A percentile compares a stretch with the other conserved stretches of the same genome.
phyloP scores from a whole-genome alignment of 352 stramenopile species.

The Phytopythium helicoides region DNA sequence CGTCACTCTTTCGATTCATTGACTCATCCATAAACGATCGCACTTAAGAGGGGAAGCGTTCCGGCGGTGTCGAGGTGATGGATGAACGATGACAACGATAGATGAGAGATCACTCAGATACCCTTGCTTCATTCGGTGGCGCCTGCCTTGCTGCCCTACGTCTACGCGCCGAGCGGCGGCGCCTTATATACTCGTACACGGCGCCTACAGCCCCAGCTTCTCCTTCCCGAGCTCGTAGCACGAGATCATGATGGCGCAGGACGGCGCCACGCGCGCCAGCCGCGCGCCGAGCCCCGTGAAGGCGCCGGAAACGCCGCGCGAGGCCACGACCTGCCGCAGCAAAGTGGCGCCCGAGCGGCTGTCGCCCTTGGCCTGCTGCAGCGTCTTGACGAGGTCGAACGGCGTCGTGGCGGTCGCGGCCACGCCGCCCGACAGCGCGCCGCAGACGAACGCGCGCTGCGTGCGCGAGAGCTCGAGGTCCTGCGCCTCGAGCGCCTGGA shows the following conservation, averaged over 20 bases:
- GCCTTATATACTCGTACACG: conserved; percentile 4
- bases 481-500: conserved; percentile 12
- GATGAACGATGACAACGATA: too few relatives aligned
- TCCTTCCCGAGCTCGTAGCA: conserved; percentile 82
- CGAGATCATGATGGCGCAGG: conserved; percentile 88
- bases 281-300: conserved; percentile 72
- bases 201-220: conserved; percentile 42
- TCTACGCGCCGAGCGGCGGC: neutral
- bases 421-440: conserved; percentile 82
- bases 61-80: too few relatives aligned
- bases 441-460: conserved; percentile 83
- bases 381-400: conserved; percentile 96
- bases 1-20: too few relatives aligned
- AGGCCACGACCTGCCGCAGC: conserved; percentile 49
- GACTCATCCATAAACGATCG: too few relatives aligned
- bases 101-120: too few relatives aligned
- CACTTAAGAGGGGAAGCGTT: too few relatives aligned
- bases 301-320: conserved; percentile 38
- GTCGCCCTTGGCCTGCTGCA: conserved; percentile 64
- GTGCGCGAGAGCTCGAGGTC: conserved; percentile 33
- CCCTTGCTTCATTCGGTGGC: too few relatives aligned
- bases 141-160: neutral
- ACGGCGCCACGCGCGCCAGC: conserved; percentile 65
- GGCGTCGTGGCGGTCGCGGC: conserved; percentile 91
- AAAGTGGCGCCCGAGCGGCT: conserved; percentile 33